Evolutionary conservation across 306 rosid genomes (phyloP).

Genomic region (Cotoneaster glaucophyllus): DNA sequence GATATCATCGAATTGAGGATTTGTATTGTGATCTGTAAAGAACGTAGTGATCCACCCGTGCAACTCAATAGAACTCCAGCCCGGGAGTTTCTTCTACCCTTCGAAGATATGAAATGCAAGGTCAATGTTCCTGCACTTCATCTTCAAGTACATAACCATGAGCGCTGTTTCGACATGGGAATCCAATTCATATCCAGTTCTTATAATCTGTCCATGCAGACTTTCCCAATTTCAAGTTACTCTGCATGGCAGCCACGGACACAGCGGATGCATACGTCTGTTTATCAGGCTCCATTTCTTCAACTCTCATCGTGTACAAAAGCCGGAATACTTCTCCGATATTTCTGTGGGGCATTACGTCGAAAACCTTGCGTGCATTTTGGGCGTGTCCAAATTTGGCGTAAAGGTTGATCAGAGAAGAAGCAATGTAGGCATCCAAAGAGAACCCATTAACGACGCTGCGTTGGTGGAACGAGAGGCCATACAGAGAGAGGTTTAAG

Average conservation of each 20-base stretch:
- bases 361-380: conserved; percentile 53
- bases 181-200: conserved; percentile 50
- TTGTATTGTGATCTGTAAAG: conserved; percentile 61
- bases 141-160: conserved; percentile 53
- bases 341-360: conserved; percentile 52
- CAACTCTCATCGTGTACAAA: conserved; percentile 38
- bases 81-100: conserved; percentile 59
- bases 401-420: conserved; percentile 53
- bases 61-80: conserved; percentile 68
- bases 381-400: conserved; percentile 29
- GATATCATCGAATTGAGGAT: conserved; percentile 51
- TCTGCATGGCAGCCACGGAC: conserved; percentile 38
- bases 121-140: conserved; percentile 43
- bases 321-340: conserved; percentile 27
- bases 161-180: conserved; percentile 48
- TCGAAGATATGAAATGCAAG: conserved; percentile 51
- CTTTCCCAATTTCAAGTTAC: conserved; percentile 48
- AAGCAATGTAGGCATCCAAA: conserved; percentile 48
- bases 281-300: conserved; percentile 39
- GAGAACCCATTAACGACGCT: conserved; percentile 41
- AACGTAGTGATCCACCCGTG: conserved; percentile 58
- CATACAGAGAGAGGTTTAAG: conserved; percentile 33
- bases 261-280: conserved; percentile 47
- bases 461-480: conserved; percentile 47
- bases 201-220: conserved; percentile 59